These are phyloP conservation scores for Seminavis robusta DNA, from an alignment of 108 stramenopile genomes.

Conservation along the genomic window DNA sequence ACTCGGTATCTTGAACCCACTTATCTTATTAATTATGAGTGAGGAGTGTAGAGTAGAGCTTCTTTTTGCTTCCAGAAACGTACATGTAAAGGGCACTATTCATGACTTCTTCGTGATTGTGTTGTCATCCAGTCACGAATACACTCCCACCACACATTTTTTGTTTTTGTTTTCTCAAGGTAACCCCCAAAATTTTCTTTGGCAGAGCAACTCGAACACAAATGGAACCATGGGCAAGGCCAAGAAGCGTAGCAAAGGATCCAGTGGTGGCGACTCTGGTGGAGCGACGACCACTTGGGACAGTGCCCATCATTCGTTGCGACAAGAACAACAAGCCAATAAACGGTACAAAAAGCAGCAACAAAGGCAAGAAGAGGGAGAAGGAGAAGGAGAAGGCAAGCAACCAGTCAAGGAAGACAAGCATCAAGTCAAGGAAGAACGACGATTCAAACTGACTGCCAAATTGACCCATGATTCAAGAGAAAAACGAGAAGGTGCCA, in stretches of 20 bases:
- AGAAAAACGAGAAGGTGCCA: slow-evolving; percentile 35
- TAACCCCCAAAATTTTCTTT: no score
- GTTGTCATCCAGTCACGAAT: no score
- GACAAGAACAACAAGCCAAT: slow-evolving; percentile 27
- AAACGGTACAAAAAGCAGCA: slow-evolving; percentile 3
- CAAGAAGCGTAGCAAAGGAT: not conserved
- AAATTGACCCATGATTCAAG: slow-evolving; percentile 32
- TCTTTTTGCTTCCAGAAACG: no score
- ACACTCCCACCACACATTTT: no score
- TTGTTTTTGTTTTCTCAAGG: no score
- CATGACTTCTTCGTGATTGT: no score
- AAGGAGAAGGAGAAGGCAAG: not conserved
- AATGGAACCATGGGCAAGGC: not conserved
- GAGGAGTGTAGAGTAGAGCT: no score
- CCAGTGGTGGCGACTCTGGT: slow-evolving; percentile 1
- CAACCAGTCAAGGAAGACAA: not conserved
- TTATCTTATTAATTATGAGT: no score
- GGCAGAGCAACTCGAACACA: no score
- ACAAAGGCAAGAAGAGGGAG: not conserved
- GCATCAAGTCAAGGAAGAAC: slow-evolving; percentile 5
- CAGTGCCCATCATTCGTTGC: slow-evolving; percentile 33
- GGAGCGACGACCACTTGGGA: slow-evolving; percentile 24
- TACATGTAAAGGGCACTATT: no score
- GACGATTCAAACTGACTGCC: slow-evolving; percentile 26
- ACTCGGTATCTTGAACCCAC: no score